phyloP scores from a whole-genome alignment of 805 yeast genomes.

The Candida nonsorbophila region DNA sequence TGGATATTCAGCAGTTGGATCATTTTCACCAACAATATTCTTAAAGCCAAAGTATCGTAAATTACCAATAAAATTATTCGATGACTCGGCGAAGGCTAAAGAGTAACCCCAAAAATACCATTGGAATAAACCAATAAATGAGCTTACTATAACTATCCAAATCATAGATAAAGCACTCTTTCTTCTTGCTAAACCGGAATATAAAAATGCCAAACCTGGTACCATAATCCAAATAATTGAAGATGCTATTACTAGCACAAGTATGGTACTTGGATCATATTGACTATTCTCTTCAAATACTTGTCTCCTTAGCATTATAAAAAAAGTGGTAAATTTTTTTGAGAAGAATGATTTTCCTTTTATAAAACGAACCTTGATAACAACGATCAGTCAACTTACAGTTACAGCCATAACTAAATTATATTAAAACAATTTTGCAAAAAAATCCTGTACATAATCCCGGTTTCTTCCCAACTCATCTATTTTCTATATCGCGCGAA shows the following conservation, averaged over 20 bases:
- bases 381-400: no score
- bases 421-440: no score
- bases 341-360: no score
- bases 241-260: constrained; percentile 53
- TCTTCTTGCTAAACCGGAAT: constrained; percentile 86
- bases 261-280: constrained; percentile 21
- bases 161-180: constrained; percentile 85
- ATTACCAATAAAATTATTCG: constrained; percentile 85
- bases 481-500: no score
- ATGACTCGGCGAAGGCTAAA: constrained; percentile 76
- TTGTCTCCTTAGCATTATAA: constrained; percentile 18
- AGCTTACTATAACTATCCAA: constrained; percentile 72
- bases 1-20: constrained; percentile 52
- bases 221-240: constrained; percentile 85
- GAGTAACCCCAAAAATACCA: constrained; percentile 99
- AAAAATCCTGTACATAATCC: no score
- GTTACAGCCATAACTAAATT: no score
- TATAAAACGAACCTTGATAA: no score
- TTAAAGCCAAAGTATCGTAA: constrained; percentile 77
- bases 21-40: constrained; percentile 50
- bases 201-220: constrained; percentile 89
- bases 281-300: constrained; percentile 30
- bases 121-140: constrained; percentile 71
- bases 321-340: no score
- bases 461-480: no score